phyloP scores from a whole-genome alignment of 2,329 filamentous ascomycete genomes.

The Verticillium isaacii region DNA sequence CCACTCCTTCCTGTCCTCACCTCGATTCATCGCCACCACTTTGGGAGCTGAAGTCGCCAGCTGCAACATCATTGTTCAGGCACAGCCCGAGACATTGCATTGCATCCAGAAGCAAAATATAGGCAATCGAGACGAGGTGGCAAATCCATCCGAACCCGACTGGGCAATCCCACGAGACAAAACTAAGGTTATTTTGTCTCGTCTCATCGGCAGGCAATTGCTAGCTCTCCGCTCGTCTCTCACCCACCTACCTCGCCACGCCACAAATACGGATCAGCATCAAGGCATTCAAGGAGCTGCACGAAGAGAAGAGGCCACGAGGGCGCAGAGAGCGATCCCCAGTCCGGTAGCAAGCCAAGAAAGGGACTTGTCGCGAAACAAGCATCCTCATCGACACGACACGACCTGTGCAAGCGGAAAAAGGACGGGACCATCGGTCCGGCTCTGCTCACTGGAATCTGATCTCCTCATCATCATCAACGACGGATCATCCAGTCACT shows the following conservation, averaged over 20 bases:
- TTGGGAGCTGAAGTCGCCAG: neutral
- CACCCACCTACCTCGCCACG: neutral
- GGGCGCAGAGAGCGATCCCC: neutral
- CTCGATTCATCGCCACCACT: neutral
- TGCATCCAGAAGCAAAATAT: neutral
- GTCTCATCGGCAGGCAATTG: neutral
- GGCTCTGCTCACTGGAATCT: neutral
- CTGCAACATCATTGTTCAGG: neutral
- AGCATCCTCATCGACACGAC: neutral
- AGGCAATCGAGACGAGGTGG: neutral
- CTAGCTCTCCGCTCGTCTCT: neutral
- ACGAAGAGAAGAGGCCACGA: neutral
- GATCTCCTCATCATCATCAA: neutral
- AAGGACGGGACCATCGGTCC: neutral
- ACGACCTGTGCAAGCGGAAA: neutral
- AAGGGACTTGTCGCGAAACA: neutral
- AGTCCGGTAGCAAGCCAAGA: neutral
- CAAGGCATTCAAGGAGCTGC: neutral
- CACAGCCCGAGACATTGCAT: neutral
- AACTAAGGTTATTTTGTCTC: neutral
- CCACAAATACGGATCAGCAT: neutral
- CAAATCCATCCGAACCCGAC: neutral
- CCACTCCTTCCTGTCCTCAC: neutral
- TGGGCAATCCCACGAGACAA: neutral
- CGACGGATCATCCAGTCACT: neutral